Base-by-base conservation (phyloP, 305 asterid species). In the Fraxinus velutina region DNA sequence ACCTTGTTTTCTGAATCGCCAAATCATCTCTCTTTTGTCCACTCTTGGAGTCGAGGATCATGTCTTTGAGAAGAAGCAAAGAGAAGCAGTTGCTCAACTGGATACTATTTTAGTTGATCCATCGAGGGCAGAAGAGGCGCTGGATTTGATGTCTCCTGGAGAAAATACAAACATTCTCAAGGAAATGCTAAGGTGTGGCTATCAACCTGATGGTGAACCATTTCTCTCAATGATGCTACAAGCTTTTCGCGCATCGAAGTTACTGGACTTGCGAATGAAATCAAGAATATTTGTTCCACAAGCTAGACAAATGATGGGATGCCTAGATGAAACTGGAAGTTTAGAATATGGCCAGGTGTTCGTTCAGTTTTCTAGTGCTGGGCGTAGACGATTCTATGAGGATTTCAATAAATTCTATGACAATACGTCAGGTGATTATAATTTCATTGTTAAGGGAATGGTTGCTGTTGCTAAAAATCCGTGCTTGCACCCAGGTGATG, bases 401-500 rank as follows among this genome's bases (percentile, higher is more conserved):
- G 85, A 85, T 79, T 76, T 76, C 29, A 21, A 5, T 70, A 44
- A 13, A 12, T 50, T 2, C 33, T 66, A 78, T 84, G 68, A 77
- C 76, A 29, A 73, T 13, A 32, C 42, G 52, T 62, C 84, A 4
- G 21, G 70, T 1, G 80, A 70, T 9, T 4, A 4, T 36, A 85
- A 34, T 3, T 33, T 1, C 77, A n/a, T 82, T 75, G 68, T 80
- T 19, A 2, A 47, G 37, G 88, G 88, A 36, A 80, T 1, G 9
- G 89, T 89, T 21, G 77, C 83, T 4, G 92, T 89, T 79, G 89
- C 90, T 2, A 87, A 87, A 76, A 89, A 89, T 64, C 92, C 92
- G 7, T 89, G 90, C 84, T 86, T 89, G 85, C 90, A 89, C 64
- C 92, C 92, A 33, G 92, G 92, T 73, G 90, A 89, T 84, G 80